These are phyloP conservation scores for Linum lewisii DNA, from an alignment of 345 rosid species.

Conservation along the genomic window DNA sequence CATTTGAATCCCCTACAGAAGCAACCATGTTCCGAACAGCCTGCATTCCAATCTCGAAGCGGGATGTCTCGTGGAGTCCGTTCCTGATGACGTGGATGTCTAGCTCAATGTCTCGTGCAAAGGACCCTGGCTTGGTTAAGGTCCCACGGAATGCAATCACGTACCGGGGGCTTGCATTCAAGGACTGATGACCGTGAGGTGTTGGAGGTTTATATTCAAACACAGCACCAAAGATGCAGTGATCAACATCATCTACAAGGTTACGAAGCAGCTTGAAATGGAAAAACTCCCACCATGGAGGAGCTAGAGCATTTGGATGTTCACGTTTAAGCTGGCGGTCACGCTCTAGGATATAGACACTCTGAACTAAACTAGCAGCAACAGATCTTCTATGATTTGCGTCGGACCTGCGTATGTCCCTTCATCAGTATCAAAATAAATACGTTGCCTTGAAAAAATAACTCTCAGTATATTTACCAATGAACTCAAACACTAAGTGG, in stretches of 20 bases:
- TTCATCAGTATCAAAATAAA: no score
- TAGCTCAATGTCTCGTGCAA: slow-evolving; percentile 56
- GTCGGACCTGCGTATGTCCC: slow-evolving; percentile 42
- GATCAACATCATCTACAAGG: slow-evolving; percentile 64
- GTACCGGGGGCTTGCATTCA: slow-evolving; percentile 39
- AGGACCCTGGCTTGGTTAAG: slow-evolving; percentile 51
- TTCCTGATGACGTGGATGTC: slow-evolving; percentile 52
- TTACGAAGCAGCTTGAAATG: slow-evolving; percentile 43
- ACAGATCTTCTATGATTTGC: slow-evolving; percentile 56
- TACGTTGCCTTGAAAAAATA: not conserved
- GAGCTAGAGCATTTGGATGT: slow-evolving; percentile 52
- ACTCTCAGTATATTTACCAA: no score
- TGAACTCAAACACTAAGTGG: not conserved
- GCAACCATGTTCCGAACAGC: slow-evolving; percentile 64
- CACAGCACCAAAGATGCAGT: slow-evolving; percentile 71
- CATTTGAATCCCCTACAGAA: slow-evolving; percentile 46
- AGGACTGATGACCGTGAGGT: slow-evolving; percentile 18
- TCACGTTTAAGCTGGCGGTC: slow-evolving; percentile 77
- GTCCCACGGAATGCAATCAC: slow-evolving; percentile 84
- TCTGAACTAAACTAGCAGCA: slow-evolving; percentile 74
- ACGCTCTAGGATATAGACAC: slow-evolving; percentile 65
- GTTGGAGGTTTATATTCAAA: slow-evolving; percentile 50
- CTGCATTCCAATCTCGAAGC: slow-evolving; percentile 71
- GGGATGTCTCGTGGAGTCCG: slow-evolving; percentile 58
- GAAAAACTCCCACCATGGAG: slow-evolving; percentile 83